Evolutionary conservation across 2,329 filamentous ascomycete genomes (phyloP).

Genomic region (Keithomyces neogunnii): DNA sequence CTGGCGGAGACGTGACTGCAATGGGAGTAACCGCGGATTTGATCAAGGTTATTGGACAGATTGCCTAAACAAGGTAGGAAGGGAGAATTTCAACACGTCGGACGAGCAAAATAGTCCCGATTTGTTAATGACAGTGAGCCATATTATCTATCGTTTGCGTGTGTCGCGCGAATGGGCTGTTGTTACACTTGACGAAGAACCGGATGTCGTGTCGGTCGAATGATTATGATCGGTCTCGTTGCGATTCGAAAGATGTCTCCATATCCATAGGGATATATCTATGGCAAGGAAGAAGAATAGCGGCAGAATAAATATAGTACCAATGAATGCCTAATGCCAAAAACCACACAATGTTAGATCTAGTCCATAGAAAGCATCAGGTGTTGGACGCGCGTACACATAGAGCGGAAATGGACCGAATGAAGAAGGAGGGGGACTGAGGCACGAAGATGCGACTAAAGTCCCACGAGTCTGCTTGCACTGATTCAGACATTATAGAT

Average conservation of each 20-base stretch:
- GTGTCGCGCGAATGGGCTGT: constrained; percentile 3
- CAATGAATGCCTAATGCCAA: constrained; percentile 29
- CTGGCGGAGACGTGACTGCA: constrained; percentile 89
- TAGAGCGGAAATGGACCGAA: constrained; percentile 28
- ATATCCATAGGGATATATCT: constrained; percentile 45
- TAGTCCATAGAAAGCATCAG: constrained; percentile 1
- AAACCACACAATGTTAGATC: constrained; percentile 7
- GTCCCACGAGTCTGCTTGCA: constrained; percentile 16
- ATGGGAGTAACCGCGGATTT: constrained; percentile 96
- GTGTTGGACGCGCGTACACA: constrained; percentile 23
- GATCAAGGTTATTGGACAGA: constrained; percentile 74
- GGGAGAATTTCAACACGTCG: constrained; percentile 11
- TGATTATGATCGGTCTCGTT: constrained; percentile 5
- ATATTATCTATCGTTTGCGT: constrained; percentile 6
- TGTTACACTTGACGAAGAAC: neutral
- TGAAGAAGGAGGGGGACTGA: constrained; percentile 20
- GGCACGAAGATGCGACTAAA: constrained; percentile 17
- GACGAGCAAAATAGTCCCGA: neutral
- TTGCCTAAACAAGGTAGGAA: constrained; percentile 33
- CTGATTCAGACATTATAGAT: constrained; percentile 17
- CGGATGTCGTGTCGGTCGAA: neutral
- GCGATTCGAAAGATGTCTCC: constrained; percentile 29
- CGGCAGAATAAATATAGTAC: constrained; percentile 38
- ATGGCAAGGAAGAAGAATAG: constrained; percentile 38
- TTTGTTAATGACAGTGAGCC: neutral